Conservation (phyloP, 1,139 yeast genomes). For the Arxiozyma bovina region DNA sequence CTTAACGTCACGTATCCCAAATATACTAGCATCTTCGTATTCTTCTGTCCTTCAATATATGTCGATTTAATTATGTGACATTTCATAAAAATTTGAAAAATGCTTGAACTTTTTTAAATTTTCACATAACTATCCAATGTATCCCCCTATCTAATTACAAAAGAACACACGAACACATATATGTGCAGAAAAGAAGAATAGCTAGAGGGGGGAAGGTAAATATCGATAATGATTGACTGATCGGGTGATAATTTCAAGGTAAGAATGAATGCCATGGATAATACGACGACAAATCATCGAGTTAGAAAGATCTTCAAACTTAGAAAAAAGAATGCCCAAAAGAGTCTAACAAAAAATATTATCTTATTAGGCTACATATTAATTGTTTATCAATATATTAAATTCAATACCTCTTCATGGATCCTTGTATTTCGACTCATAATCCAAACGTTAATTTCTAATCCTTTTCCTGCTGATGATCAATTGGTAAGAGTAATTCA, state of each 20-base stretch:
- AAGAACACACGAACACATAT: neutral
- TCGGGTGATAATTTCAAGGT: too few relatives aligned
- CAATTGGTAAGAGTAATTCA: constrained; percentile 16
- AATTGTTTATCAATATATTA: constrained; percentile 23
- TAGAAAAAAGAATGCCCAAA: constrained; percentile 23
- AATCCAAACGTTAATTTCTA: constrained; percentile 28
- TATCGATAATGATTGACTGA: neutral
- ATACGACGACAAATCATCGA: neutral
- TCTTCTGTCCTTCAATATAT: neutral
- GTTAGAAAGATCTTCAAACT: constrained; percentile 10
- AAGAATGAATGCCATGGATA: neutral
- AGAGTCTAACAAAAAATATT: constrained; percentile 16
- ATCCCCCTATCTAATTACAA: neutral
- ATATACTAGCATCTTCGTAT: neutral
- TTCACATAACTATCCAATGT: too few relatives aligned
- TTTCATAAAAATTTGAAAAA: neutral
- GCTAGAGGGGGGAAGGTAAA: neutral
- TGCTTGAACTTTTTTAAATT: neutral
- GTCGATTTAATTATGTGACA: neutral
- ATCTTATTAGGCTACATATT: constrained; percentile 20
- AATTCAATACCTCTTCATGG: constrained; percentile 23
- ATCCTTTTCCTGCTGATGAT: constrained; percentile 31
- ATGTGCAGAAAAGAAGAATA: too few relatives aligned
- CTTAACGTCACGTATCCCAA: neutral
- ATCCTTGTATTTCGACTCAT: constrained; percentile 19